phyloP scores from a whole-genome alignment of 2,329 filamentous ascomycete species.

The Pyrenophora teres region DNA sequence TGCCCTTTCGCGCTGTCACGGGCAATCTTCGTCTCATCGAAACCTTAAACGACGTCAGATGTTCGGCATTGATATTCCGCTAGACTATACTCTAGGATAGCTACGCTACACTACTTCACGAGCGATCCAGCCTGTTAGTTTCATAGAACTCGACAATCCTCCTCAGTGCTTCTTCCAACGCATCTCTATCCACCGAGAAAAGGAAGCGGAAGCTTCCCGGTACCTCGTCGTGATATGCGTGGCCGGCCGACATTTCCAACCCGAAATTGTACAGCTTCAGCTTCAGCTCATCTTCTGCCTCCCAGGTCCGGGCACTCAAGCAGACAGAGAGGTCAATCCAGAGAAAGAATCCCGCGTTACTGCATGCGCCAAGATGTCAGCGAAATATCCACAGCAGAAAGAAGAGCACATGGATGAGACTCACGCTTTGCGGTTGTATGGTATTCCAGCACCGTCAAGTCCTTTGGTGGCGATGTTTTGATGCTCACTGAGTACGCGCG shows the following conservation, averaged over 20 bases:
- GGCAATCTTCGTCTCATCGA: neutral
- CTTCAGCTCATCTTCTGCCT: slow-evolving; percentile 33
- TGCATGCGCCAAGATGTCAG: slow-evolving; percentile 22
- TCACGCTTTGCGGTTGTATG: slow-evolving; percentile 4
- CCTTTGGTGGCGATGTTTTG: neutral
- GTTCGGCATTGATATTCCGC: neutral
- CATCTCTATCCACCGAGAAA: slow-evolving; percentile 44
- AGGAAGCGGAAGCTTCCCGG: slow-evolving; percentile 52
- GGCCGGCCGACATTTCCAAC: slow-evolving; percentile 29
- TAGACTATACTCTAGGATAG: neutral
- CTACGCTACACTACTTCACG: neutral
- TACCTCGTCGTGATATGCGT: slow-evolving; percentile 43
- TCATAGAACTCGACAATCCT: slow-evolving; percentile 16
- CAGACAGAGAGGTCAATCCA: slow-evolving; percentile 55
- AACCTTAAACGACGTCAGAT: neutral
- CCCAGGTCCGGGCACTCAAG: slow-evolving; percentile 8
- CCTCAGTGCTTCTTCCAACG: slow-evolving; percentile 44
- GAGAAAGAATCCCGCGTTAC: slow-evolving; percentile 63
- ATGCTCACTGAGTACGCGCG: neutral
- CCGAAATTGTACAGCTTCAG: slow-evolving; percentile 20
- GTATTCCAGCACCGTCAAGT: slow-evolving; percentile 3
- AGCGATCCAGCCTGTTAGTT: neutral
- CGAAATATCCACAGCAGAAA: neutral
- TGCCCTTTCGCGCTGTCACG: slow-evolving; percentile 23
- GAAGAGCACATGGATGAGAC: neutral